Evolutionary conservation across 2,329 filamentous ascomycete genomes (phyloP).

Genomic region (Microsporum audouinii): DNA sequence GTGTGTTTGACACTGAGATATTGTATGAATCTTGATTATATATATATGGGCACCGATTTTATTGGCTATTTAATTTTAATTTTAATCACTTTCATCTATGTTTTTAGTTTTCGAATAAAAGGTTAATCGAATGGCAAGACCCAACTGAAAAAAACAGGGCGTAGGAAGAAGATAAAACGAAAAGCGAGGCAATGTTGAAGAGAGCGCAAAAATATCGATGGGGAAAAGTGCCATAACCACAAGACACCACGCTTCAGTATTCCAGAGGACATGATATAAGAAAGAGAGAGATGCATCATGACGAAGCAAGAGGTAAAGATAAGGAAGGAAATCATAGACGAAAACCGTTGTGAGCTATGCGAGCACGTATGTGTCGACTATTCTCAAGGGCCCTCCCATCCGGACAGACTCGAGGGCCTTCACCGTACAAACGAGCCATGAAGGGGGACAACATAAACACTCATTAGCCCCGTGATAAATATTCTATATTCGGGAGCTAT

Average conservation of each 20-base stretch:
- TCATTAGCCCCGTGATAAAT: background rate
- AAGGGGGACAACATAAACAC: background rate
- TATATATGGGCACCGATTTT: background rate
- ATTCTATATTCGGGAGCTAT: background rate
- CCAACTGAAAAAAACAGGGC: conserved; percentile 1
- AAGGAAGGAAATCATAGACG: background rate
- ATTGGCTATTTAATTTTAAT: conserved; percentile 1
- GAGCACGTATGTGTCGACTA: background rate
- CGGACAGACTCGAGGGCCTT: background rate
- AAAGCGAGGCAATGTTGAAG: background rate
- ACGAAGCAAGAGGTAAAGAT: background rate
- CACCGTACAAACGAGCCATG: background rate
- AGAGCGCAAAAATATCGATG: background rate
- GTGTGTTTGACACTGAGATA: conserved; percentile 40
- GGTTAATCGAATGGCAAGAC: background rate
- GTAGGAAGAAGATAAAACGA: background rate
- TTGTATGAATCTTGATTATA: background rate
- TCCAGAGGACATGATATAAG: background rate
- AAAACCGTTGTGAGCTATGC: background rate
- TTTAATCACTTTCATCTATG: conserved; percentile 10
- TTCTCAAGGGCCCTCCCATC: background rate
- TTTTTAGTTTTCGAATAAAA: background rate
- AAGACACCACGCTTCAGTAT: conserved; percentile 1
- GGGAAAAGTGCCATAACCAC: background rate
- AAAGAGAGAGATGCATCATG: background rate